Conservation (phyloP, 192 early-diverging fungal genomes). For the Backusella tarrabulga region DNA sequence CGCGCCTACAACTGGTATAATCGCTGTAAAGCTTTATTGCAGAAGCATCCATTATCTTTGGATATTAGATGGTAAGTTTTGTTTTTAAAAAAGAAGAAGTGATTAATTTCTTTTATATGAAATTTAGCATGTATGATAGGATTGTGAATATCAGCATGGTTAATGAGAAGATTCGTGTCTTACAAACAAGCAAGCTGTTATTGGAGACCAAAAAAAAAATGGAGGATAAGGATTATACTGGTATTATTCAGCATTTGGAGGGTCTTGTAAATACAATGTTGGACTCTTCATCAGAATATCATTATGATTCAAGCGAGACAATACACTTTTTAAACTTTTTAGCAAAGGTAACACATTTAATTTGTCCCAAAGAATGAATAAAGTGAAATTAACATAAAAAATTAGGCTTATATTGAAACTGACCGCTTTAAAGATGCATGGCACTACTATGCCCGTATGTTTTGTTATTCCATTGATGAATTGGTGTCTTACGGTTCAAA, state of each 20-base stretch:
- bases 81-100: not conserved
- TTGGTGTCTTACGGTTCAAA: conserved; percentile 27
- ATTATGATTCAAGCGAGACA: not conserved
- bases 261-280: not conserved
- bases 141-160: not conserved
- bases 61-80: not conserved
- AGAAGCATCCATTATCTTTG: not conserved
- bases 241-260: conserved; percentile 5
- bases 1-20: conserved; percentile 4
- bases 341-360: conserved; percentile 1
- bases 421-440: conserved; percentile 32
- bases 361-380: not conserved
- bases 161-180: not conserved
- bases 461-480: conserved; percentile 29
- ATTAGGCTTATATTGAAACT: conserved; percentile 34
- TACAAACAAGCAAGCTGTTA: not conserved
- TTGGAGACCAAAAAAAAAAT: not conserved
- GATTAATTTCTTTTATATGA: not conserved
- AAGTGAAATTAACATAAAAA: not conserved
- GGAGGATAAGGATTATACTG: not conserved
- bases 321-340: not conserved
- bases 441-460: conserved; percentile 37
- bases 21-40: not conserved
- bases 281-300: not conserved
- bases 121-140: conserved; percentile 2